phyloP scores from a whole-genome alignment of 805 yeast genomes.

The Yarrowia divulgata region DNA sequence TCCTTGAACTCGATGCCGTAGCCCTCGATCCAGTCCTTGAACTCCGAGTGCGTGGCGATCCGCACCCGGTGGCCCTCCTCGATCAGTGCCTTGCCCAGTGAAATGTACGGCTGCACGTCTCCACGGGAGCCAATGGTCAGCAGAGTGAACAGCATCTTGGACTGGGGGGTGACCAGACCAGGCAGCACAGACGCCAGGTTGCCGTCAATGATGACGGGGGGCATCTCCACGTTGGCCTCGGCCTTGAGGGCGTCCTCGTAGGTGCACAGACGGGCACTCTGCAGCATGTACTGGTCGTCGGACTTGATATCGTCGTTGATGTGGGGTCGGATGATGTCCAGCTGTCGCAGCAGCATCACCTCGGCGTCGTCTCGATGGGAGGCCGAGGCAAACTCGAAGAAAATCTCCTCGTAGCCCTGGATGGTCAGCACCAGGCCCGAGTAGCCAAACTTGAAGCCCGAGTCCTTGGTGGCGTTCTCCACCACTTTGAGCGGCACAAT shows the following conservation, averaged over 20 bases:
- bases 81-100: conserved; percentile 78
- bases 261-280: conserved; percentile 66
- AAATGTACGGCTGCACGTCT: conserved; percentile 95
- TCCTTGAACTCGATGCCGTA: conserved; percentile 73
- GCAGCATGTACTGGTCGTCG: conserved; percentile 46
- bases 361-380: conserved; percentile 73
- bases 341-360: conserved; percentile 55
- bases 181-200: conserved; percentile 15
- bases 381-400: conserved; percentile 65
- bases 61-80: conserved; percentile 84
- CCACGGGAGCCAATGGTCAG: conserved; percentile 95
- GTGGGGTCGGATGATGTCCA: conserved; percentile 51
- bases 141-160: conserved; percentile 62
- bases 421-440: conserved; percentile 73
- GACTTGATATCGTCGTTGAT: conserved; percentile 34
- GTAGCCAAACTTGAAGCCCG: conserved; percentile 71
- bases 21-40: conserved; percentile 71
- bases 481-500: conserved; percentile 77
- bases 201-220: conserved; percentile 40
- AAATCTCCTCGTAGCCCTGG: conserved; percentile 76
- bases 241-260: conserved; percentile 66
- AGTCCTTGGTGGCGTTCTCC: conserved; percentile 71
- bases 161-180: conserved; percentile 20
- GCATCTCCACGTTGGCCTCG: conserved; percentile 42
- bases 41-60: conserved; percentile 87